These are phyloP conservation scores for Microbotryomycetes sp. DNA, from an alignment of 1,284 basidiomycete species.

Conservation along the genomic window DNA sequence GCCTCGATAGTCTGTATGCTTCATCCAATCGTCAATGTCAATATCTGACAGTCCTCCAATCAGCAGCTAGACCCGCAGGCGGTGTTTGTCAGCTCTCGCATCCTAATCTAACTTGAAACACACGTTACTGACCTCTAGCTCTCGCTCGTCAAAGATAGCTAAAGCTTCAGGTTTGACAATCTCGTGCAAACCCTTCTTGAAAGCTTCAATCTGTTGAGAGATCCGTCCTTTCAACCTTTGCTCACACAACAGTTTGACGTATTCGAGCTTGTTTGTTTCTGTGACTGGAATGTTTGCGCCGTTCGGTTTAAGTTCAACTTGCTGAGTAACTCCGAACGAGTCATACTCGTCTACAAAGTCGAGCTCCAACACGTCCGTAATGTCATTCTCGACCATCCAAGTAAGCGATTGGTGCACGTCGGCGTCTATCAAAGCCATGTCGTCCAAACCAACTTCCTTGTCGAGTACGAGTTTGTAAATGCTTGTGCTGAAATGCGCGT, in stretches of 20 bases:
- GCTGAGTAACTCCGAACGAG: constrained; percentile 82
- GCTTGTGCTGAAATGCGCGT: constrained; percentile 94
- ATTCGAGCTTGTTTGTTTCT: constrained; percentile 92
- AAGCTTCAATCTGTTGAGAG: constrained; percentile 74
- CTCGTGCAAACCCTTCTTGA: constrained; percentile 88
- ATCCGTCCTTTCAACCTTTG: constrained; percentile 94
- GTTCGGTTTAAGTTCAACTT: constrained; percentile 74
- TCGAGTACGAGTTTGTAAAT: constrained; percentile 86
- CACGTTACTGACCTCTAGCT: constrained; percentile 59
- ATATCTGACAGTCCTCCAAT: constrained; percentile 97
- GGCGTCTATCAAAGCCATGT: constrained; percentile 90
- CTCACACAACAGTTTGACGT: constrained; percentile 81
- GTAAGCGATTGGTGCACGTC: constrained; percentile 83
- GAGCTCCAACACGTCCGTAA: constrained; percentile 74
- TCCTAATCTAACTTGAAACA: constrained; percentile 35
- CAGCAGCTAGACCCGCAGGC: constrained; percentile 50
- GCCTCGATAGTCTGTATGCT: constrained; percentile 75
- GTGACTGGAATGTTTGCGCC: constrained; percentile 77
- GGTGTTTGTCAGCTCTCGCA: not conserved
- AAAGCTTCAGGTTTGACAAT: constrained; percentile 82
- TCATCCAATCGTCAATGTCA: constrained; percentile 96
- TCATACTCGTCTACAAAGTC: constrained; percentile 87
- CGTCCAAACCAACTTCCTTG: constrained; percentile 81
- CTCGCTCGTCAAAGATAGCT: constrained; percentile 84
- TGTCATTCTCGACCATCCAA: constrained; percentile 86